Percentiles rank a stretch among this genome's conserved stretches.
Conservation (phyloP, 2,329 filamentous ascomycete species). For the Phialophora expanda region DNA sequence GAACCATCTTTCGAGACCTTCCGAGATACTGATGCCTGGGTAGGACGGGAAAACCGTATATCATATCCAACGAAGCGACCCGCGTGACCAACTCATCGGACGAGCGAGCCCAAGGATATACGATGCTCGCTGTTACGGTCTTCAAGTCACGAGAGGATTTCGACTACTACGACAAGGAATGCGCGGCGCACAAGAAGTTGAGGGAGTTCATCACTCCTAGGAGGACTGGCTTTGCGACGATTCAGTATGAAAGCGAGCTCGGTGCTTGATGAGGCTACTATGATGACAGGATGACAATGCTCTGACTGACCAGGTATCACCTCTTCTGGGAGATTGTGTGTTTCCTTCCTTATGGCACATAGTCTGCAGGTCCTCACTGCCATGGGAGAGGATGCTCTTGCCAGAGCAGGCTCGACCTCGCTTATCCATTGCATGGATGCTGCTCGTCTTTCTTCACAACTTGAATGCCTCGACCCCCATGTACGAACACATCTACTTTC, state of each 20-base stretch:
- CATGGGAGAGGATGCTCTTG: neutral
- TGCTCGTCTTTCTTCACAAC: neutral
- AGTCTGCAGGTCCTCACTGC: neutral
- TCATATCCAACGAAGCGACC: conserved; percentile 63
- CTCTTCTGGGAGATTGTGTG: neutral
- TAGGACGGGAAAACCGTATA: conserved; percentile 75
- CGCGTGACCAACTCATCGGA: conserved; percentile 58
- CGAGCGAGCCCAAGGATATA: conserved; percentile 68
- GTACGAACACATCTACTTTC: neutral
- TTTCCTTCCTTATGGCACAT: neutral
- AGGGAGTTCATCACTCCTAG: conserved; percentile 44
- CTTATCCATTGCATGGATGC: neutral
- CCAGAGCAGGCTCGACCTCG: neutral
- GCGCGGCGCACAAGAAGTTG: conserved; percentile 60
- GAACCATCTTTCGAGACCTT: neutral
- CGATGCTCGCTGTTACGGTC: conserved; percentile 65
- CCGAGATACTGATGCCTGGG: neutral
- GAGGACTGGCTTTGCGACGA: conserved; percentile 47
- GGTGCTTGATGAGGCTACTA: neutral
- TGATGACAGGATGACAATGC: neutral
- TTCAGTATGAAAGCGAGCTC: conserved; percentile 45
- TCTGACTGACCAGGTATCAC: neutral
- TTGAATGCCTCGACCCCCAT: neutral
- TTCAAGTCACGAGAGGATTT: conserved; percentile 71
- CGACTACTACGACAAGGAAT: conserved; percentile 70